Evolutionary conservation across 2,329 filamentous ascomycete species (phyloP), one percentile per base, ranked within the genome.

Genomic region (Monosporascus sp.): DNA sequence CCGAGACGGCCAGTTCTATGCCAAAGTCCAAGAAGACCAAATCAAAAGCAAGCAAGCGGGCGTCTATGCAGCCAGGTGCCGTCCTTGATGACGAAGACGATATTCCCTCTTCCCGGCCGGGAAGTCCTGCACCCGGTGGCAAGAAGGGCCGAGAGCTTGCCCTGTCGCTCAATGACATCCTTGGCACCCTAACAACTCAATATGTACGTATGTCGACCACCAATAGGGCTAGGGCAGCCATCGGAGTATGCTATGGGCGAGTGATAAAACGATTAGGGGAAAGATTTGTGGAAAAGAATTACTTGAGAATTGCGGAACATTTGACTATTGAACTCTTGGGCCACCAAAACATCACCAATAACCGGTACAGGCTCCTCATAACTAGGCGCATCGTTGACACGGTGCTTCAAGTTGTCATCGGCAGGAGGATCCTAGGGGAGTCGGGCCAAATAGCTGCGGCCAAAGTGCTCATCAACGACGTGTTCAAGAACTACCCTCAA

Each of bases 401-500:
- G 38, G 81, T 97, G 48, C 75, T 99, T 11, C 90, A 96, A 63
- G 88, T 92, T 54, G 84, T 94, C 7, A 80, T 97, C 58, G 91
- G 91, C 8, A 81, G 81, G 54, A 84, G 86, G 60, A 88, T 97
- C 61, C 78, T 99, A 2, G 91, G 91, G 14, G 93, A 99, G 70
- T 90, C 89, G 15, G 92, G 91, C 7, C 93, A 97, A 65, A 78
- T 93, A 55, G 85, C 87, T 61, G 91, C 90, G 28, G 89, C 91
- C 7, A 90, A 86, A 63, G 83, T 84, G 56, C 73, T 99, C 51
- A 84, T 97, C 65, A 96, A 96, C 67, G 86, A 91, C 54, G 79
- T 97, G 46, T 78, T 99, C 48, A 97, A 96, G 68, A 94, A 97
- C 68, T 97, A 96, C 61, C 93, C 94, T 0, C 91, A 96, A 68